Evolutionary conservation across 805 yeast genomes (phyloP), one percentile per base, ranked within the genome.

Genomic region (Suhomyces sp.): DNA sequence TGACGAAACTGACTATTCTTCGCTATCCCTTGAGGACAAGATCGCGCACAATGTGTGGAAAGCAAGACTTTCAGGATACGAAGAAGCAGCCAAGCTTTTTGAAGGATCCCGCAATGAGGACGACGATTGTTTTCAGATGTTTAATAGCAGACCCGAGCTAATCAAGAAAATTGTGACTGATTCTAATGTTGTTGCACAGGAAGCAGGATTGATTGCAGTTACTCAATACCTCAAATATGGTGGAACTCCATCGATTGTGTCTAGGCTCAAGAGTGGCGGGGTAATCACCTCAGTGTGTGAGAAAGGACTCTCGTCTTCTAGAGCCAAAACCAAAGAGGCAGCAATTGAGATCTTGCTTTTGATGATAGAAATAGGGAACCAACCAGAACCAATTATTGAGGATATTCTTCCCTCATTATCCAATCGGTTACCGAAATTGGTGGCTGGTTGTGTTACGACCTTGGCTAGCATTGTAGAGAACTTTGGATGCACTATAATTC

Each of bases 131-230:
- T 85, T 87, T 61, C 68, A 68, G 22, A 73, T 73, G 3, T 83
- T 80, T 63, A 64, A 82, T 54, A 63, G 69, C 15, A 79, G 76
- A 51, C 86, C 90, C 0, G 85, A 81, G 8, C 49, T 79, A 2
- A 73, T 85, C 61, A 84, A 81, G 58, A 75, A 76, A 58, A 78
- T 86, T 41, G 85, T 88, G 6, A 76, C 82, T 2, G 99, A 94
- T 65, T 67, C 86, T 31, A 94, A 94, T 65, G 97, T 91, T 17
- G 94, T 87, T 15, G 96, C 98, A 0, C 96, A 91, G 58, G 98
- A 94, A 63, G 73, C 86, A 1, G 98, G 90, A 4, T 72, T 90
- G 19, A 66, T 71, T 3, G 78, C 88, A 6, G 66, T 90, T 5
- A 69, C 70, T 12, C 76, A 82, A 4, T 80, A 82, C 60, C 69